Evolutionary conservation across 768 basidiomycete genomes (phyloP).

Genomic region (Xerocomellus amylosporus): DNA sequence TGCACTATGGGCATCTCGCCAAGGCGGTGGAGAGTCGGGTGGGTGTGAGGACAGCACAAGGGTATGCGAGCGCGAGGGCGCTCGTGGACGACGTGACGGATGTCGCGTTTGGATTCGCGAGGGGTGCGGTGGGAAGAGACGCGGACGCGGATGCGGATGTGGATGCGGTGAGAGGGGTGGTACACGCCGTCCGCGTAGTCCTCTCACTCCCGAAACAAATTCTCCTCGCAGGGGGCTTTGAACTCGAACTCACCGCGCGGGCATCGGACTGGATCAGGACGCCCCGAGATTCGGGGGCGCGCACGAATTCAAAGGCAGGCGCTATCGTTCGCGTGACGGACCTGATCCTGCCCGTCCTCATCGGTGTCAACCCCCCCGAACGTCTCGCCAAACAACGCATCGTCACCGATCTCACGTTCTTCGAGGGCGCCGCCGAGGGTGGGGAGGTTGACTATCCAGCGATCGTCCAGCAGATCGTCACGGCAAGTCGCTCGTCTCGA

Average conservation of each 20-base stretch:
- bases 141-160: too few relatives aligned
- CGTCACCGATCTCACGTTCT: constrained; percentile 49
- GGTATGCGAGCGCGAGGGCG: constrained; percentile 30
- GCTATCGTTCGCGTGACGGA: constrained; percentile 40
- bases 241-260: constrained; percentile 37
- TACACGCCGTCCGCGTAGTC: constrained; percentile 39
- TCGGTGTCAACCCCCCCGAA: constrained; percentile 73
- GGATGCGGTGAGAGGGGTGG: not conserved
- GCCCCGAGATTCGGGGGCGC: not conserved
- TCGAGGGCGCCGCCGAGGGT: constrained; percentile 29
- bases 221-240: constrained; percentile 47
- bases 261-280: not conserved
- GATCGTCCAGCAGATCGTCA: constrained; percentile 34
- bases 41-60: not conserved
- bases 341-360: constrained; percentile 51
- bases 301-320: not conserved
- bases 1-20: constrained; percentile 64
- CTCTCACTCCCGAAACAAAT: constrained; percentile 47
- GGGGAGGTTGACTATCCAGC: constrained; percentile 35
- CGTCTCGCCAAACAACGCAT: constrained; percentile 63
- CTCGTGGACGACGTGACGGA: constrained; percentile 38
- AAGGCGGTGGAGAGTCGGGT: constrained; percentile 43
- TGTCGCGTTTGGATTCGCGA: constrained; percentile 37
- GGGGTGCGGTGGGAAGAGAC: not conserved
- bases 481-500: constrained; percentile 8